A percentile compares a stretch with the other conserved stretches of the same genome.
Conservation (phyloP, 2,329 filamentous ascomycete genomes). For the Colletotrichum euphorbiae region DNA sequence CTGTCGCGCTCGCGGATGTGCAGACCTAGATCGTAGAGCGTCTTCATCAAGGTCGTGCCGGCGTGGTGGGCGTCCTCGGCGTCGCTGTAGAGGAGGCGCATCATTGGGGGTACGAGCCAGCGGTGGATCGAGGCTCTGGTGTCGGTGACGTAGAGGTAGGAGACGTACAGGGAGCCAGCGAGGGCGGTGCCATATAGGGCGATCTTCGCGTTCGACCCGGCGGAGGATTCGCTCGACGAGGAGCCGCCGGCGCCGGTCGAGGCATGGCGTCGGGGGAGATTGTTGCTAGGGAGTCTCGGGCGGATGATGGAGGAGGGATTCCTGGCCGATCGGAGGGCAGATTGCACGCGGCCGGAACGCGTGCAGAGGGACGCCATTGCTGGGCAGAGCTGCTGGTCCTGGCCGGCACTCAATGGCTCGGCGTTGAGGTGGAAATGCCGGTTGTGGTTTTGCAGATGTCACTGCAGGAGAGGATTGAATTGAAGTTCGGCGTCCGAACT, state of each 20-base stretch:
- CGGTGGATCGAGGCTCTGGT: conserved; percentile 78
- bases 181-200: conserved; percentile 56
- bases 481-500: conserved; percentile 15
- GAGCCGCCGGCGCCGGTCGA: conserved; percentile 43
- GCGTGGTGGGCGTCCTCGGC: conserved; percentile 93
- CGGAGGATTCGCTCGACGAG: conserved; percentile 44
- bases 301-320: conserved; percentile 37
- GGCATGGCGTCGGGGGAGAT: conserved; percentile 47
- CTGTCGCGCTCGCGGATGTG: conserved; percentile 82
- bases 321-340: conserved; percentile 42
- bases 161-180: conserved; percentile 56
- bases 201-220: conserved; percentile 50
- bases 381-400: conserved; percentile 42
- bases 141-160: conserved; percentile 79
- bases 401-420: conserved; percentile 50
- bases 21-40: conserved; percentile 78
- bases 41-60: conserved; percentile 77
- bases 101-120: conserved; percentile 72
- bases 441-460: conserved; percentile 19
- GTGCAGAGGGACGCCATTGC: conserved; percentile 49
- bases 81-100: conserved; percentile 77
- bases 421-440: conserved; percentile 26
- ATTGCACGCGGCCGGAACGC: conserved; percentile 44
- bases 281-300: conserved; percentile 43
- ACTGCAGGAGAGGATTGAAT: conserved; percentile 12